A percentile compares a stretch with the other conserved stretches of the same genome.
These are phyloP conservation scores for Rhynchospora breviuscula DNA, from an alignment of 176 grass and related monocot species.

Conservation along the genomic window DNA sequence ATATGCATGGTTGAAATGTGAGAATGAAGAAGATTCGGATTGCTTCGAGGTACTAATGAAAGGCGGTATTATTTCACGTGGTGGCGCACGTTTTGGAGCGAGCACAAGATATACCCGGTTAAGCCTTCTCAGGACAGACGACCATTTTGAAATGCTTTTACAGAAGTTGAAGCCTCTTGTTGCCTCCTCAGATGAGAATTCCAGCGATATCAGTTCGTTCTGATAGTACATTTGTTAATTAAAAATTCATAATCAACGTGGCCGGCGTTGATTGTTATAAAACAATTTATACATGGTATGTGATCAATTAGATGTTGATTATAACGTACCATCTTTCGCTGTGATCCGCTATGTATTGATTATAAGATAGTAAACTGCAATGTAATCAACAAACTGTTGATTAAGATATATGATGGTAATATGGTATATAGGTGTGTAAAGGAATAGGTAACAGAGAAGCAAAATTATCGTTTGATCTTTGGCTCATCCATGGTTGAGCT, in stretches of 20 bases:
- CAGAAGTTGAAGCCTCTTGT: constrained; percentile 45
- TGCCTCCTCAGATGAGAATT: constrained; percentile 20
- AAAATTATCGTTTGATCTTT: neutral
- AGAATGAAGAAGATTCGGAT: constrained; percentile 56
- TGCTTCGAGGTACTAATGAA: constrained; percentile 36
- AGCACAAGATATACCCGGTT: constrained; percentile 40
- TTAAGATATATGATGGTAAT: neutral
- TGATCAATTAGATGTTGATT: constrained; percentile 18
- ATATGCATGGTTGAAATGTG: constrained; percentile 81
- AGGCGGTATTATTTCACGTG: constrained; percentile 44
- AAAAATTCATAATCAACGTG: neutral
- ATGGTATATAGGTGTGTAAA: neutral
- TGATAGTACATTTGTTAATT: constrained; percentile 7
- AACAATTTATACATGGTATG: neutral
- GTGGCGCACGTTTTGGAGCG: neutral
- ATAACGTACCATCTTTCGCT: neutral
- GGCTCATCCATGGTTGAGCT: neutral
- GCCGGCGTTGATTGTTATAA: neutral
- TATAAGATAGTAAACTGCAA: neutral
- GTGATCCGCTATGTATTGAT: too few species aligned
- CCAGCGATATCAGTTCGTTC: neutral
- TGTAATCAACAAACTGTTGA: neutral
- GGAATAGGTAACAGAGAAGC: neutral
- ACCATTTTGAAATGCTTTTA: constrained; percentile 62
- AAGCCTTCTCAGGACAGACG: constrained; percentile 54